Conservation (phyloP, 2,329 filamentous ascomycete species). For the Neofusicoccum umdonicola region DNA sequence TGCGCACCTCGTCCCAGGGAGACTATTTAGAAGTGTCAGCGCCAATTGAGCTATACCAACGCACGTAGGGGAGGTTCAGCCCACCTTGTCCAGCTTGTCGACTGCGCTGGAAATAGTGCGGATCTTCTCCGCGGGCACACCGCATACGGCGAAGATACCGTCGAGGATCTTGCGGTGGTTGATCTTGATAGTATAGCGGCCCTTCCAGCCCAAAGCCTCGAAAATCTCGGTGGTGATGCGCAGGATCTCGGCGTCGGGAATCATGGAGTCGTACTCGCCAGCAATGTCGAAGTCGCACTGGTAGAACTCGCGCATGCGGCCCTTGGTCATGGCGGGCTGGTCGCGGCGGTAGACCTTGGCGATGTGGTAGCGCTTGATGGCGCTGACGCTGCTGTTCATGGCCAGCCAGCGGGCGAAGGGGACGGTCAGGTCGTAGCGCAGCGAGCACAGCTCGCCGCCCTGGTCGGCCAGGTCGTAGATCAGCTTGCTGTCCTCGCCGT, state of each 20-base stretch:
- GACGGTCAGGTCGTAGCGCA: conserved; percentile 85
- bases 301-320: conserved; percentile 93
- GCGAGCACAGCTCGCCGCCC: conserved; percentile 78
- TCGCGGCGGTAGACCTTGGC: conserved; percentile 86
- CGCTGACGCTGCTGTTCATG: conserved; percentile 79
- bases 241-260: conserved; percentile 87
- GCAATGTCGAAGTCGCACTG: conserved; percentile 98
- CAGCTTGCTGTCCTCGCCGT: conserved; percentile 88
- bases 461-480: conserved; percentile 89
- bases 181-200: conserved; percentile 81
- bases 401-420: conserved; percentile 90
- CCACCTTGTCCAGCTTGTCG: conserved; percentile 88
- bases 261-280: conserved; percentile 82
- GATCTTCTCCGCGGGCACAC: conserved; percentile 83
- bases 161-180: conserved; percentile 95
- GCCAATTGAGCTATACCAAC: background rate
- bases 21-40: conserved; percentile 29
- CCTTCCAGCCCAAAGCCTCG: conserved; percentile 71
- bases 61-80: background rate
- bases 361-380: conserved; percentile 92
- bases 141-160: conserved; percentile 86
- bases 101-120: conserved; percentile 88
- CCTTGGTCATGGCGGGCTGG: conserved; percentile 83
- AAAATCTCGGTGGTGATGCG: conserved; percentile 84
- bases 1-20: conserved; percentile 83